These are phyloP conservation scores for Pythium brassicae DNA, from an alignment of 352 stramenopile species.

Conservation along the genomic window DNA sequence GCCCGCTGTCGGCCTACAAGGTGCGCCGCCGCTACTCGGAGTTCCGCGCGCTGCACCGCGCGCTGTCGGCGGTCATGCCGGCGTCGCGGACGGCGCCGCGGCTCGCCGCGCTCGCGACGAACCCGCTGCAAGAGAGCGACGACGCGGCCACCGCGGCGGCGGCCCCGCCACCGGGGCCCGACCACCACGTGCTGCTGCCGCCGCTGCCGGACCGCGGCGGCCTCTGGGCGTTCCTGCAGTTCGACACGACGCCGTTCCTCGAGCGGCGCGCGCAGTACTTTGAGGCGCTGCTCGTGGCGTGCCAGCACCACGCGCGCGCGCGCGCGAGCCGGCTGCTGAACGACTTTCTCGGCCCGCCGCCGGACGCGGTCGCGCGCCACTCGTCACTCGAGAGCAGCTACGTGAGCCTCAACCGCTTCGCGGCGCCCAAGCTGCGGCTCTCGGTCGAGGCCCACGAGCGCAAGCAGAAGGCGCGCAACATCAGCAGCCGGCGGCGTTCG, in stretches of 20 bases:
- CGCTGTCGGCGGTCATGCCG: conserved; percentile 53
- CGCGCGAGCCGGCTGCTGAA: conserved; percentile 57
- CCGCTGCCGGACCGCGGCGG: conserved; percentile 65
- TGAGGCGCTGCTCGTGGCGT: conserved; percentile 54
- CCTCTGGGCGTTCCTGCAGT: conserved; percentile 68
- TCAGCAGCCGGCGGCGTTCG: conserved; percentile 42
- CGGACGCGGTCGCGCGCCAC: conserved; percentile 46
- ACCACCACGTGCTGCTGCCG: conserved; percentile 21
- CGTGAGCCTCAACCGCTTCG: conserved; percentile 77
- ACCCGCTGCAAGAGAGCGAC: neutral
- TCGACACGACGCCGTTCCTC: conserved; percentile 55
- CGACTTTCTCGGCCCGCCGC: conserved; percentile 62
- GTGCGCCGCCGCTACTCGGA: conserved; percentile 74
- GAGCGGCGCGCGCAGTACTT: conserved; percentile 63
- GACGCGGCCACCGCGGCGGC: neutral
- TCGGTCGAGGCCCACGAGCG: conserved; percentile 70
- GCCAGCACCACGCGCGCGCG: conserved; percentile 39
- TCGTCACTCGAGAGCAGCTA: conserved; percentile 68
- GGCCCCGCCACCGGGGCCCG: neutral
- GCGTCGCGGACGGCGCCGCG: conserved; percentile 5
- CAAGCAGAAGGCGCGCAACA: conserved; percentile 68
- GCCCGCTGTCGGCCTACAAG: conserved; percentile 74
- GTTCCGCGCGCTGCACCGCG: conserved; percentile 52
- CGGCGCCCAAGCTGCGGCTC: conserved; percentile 57
- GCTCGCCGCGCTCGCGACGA: neutral